Percentiles rank a stretch among this genome's conserved stretches.
Conservation (phyloP, 768 basidiomycete genomes). For the Suillus placidus region DNA sequence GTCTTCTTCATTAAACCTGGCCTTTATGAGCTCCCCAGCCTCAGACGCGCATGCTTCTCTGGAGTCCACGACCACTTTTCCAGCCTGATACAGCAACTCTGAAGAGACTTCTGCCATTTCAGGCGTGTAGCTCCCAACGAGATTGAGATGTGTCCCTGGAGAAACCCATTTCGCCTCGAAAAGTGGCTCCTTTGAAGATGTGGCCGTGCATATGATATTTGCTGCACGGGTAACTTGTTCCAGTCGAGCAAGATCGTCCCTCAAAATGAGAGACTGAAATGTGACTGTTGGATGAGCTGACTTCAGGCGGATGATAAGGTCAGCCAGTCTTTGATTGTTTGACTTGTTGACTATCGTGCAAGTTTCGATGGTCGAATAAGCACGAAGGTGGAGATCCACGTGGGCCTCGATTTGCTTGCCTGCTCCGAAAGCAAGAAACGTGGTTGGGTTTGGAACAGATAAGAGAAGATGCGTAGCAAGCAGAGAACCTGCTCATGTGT, state of each 20-base stretch:
- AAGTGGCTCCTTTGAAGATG: conserved; percentile 68
- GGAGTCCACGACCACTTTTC: conserved; percentile 73
- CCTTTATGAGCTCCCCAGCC: conserved; percentile 80
- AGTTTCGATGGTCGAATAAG: conserved; percentile 52
- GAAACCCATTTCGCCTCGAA: conserved; percentile 69
- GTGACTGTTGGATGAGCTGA: conserved; percentile 27
- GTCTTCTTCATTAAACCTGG: conserved; percentile 40
- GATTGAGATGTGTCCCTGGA: conserved; percentile 66
- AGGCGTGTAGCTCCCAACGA: conserved; percentile 84
- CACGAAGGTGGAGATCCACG: conserved; percentile 58
- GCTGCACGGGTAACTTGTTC: conserved; percentile 36
- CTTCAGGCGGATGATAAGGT: conserved; percentile 38
- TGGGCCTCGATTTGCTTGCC: conserved; percentile 74
- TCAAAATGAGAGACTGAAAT: conserved; percentile 17
- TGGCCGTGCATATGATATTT: conserved; percentile 70
- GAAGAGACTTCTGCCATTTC: conserved; percentile 77
- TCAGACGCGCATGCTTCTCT: conserved; percentile 68
- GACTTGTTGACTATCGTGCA: conserved; percentile 71
- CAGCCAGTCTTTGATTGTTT: conserved; percentile 46
- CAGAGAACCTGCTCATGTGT: conserved; percentile 55
- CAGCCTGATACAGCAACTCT: conserved; percentile 57
- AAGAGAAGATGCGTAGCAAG: conserved; percentile 63
- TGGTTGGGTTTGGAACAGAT: conserved; percentile 38
- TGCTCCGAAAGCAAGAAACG: conserved; percentile 69
- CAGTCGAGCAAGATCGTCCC: conserved; percentile 12